These are phyloP conservation scores for Purshia tridentata DNA, from an alignment of 306 rosid genomes.

Conservation along the genomic window DNA sequence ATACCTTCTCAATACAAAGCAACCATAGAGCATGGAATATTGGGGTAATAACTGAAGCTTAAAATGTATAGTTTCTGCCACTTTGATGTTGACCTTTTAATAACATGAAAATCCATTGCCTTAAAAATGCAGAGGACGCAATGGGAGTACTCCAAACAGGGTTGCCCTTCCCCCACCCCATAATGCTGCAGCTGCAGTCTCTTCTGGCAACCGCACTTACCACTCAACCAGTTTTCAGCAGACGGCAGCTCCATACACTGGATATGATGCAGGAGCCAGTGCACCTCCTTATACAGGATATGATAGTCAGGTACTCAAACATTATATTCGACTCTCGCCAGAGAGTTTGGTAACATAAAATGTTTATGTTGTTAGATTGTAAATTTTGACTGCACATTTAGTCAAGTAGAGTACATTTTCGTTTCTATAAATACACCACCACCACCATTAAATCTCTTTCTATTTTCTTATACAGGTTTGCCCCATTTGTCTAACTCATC, in stretches of 20 bases:
- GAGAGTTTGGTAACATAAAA: too few relatives aligned
- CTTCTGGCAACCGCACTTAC: conserved; percentile 32
- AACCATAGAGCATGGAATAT: conserved; percentile 63
- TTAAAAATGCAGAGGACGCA: conserved; percentile 39
- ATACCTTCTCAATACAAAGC: conserved; percentile 94
- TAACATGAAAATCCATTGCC: conserved; percentile 2
- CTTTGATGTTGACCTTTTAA: neutral
- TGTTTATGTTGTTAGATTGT: neutral
- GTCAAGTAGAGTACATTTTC: too few relatives aligned
- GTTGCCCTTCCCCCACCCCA: conserved; percentile 75
- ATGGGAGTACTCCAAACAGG: conserved; percentile 53
- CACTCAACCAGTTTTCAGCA: conserved; percentile 38
- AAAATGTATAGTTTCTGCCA: neutral
- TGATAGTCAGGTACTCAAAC: conserved; percentile 59
- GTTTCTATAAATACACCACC: neutral
- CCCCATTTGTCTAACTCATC: conserved; percentile 66
- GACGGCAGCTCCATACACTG: conserved; percentile 31
- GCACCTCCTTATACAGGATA: conserved; percentile 44
- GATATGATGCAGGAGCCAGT: conserved; percentile 34
- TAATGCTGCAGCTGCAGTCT: conserved; percentile 33
- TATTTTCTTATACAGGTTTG: conserved; percentile 52
- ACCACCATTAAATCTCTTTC: neutral
- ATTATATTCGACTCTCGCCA: neutral
- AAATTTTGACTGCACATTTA: too few relatives aligned
- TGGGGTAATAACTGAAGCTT: conserved; percentile 53